Conservation (phyloP, 225 moss, liverwort and hornwort species). For the Thuidium tamariscinum region DNA sequence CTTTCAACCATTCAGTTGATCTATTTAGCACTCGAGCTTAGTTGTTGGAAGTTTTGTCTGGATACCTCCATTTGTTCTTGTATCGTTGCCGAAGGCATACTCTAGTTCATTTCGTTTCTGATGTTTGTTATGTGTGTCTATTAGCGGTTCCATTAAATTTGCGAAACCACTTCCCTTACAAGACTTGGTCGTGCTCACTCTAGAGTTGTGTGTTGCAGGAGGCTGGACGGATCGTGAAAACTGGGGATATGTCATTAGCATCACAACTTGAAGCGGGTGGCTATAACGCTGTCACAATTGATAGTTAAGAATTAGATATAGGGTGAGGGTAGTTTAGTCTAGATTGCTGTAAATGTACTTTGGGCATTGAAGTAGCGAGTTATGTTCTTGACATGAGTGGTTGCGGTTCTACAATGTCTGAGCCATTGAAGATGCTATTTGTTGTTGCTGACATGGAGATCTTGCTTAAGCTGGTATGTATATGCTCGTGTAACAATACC, state of each 20-base stretch:
- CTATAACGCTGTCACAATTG: conserved; percentile 55
- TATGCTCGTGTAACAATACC: neutral
- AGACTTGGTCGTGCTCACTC: neutral
- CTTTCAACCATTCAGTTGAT: neutral
- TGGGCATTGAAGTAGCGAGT: neutral
- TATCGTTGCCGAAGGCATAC: neutral
- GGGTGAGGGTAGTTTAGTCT: neutral
- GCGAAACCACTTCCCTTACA: neutral
- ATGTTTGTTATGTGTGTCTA: neutral
- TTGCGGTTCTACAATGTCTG: neutral
- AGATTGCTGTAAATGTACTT: conserved; percentile 7
- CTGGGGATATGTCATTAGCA: conserved; percentile 79
- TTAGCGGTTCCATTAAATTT: neutral
- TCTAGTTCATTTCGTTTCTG: neutral
- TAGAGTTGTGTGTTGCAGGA: conserved; percentile 44
- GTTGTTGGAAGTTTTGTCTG: neutral
- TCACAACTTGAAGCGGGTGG: conserved; percentile 86
- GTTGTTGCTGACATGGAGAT: neutral
- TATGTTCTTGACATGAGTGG: neutral
- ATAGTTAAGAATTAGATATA: neutral
- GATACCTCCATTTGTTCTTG: neutral
- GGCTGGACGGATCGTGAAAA: conserved; percentile 74
- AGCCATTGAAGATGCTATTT: neutral
- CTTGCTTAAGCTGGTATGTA: neutral
- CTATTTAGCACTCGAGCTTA: neutral